These are phyloP conservation scores for Pistacia vera DNA, from an alignment of 345 rosid species.

Conservation along the genomic window DNA sequence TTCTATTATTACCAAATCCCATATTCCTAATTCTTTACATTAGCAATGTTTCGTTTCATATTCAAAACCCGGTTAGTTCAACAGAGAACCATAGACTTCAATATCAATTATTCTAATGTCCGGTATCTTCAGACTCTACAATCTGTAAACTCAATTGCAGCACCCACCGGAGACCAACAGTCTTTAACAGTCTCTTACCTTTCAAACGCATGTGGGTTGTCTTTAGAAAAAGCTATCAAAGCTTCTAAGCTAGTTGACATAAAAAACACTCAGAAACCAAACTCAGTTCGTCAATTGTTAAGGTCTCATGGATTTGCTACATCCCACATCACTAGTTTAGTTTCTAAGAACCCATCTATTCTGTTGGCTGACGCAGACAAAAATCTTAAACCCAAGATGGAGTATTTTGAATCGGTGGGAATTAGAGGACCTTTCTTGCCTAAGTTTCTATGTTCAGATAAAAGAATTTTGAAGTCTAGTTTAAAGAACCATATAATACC, in stretches of 20 bases:
- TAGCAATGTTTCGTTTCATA: conserved; percentile 13
- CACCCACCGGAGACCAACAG: background rate
- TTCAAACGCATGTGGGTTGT: conserved; percentile 28
- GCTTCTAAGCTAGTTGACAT: conserved; percentile 23
- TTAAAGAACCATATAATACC: conserved; percentile 25
- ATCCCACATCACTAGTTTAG: conserved; percentile 19
- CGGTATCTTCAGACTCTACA: conserved; percentile 11
- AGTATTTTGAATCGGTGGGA: conserved; percentile 30
- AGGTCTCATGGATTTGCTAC: conserved; percentile 22
- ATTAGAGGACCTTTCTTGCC: conserved; percentile 14
- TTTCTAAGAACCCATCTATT: conserved; percentile 19
- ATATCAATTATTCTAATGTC: background rate
- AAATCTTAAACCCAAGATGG: conserved; percentile 35
- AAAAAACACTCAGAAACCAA: conserved; percentile 7
- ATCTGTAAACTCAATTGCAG: background rate
- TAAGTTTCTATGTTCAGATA: conserved; percentile 14
- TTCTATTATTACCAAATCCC: background rate
- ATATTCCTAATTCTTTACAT: background rate
- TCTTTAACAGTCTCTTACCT: conserved; percentile 27
- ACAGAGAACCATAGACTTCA: background rate
- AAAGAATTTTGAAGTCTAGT: background rate
- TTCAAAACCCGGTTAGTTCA: background rate
- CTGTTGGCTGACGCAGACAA: conserved; percentile 19
- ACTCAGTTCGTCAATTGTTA: conserved; percentile 27
- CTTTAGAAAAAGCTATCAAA: conserved; percentile 21